Percentiles rank a stretch among this genome's conserved stretches.
Conservation (phyloP, 2,329 filamentous ascomycete genomes). For the Fusarium phyllophilum region DNA sequence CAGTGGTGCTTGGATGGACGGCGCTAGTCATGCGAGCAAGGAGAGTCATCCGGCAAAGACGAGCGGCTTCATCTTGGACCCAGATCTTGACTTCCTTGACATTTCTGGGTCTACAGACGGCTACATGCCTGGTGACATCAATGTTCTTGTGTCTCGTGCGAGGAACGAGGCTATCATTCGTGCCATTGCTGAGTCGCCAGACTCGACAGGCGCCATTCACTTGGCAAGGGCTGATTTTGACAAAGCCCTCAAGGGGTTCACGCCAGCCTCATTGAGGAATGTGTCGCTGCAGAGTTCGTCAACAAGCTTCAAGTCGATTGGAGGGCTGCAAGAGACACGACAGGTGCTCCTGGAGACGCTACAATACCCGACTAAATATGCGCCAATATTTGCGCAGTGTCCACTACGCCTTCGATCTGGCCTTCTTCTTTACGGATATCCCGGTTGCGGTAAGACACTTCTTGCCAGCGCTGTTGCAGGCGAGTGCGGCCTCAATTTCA, state of each 20-base stretch:
- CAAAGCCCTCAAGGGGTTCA: conserved; percentile 88
- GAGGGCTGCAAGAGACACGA: conserved; percentile 85
- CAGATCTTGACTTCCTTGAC: conserved; percentile 88
- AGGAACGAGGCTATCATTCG: conserved; percentile 93
- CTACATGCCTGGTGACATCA: conserved; percentile 96
- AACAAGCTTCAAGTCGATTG: conserved; percentile 92
- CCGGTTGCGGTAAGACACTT: conserved; percentile 95
- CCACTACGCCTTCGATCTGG: conserved; percentile 94
- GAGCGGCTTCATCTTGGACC: conserved; percentile 77
- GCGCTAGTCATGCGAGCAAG: conserved; percentile 66
- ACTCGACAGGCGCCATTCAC: conserved; percentile 62
- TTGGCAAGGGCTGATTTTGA: conserved; percentile 83
- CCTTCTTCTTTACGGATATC: conserved; percentile 91
- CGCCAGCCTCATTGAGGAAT: conserved; percentile 91
- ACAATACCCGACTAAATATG: conserved; percentile 97
- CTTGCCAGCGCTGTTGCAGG: conserved; percentile 96
- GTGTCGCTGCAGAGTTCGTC: conserved; percentile 93
- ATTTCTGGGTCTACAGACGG: conserved; percentile 94
- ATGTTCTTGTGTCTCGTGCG: conserved; percentile 85
- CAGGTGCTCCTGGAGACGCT: conserved; percentile 94
- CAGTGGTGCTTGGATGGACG: conserved; percentile 79
- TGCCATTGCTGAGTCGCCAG: conserved; percentile 69
- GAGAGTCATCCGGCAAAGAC: conserved; percentile 48
- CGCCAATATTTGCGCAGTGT: conserved; percentile 96
- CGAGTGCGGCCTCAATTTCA: conserved; percentile 98